Base-by-base conservation (phyloP, 2,329 filamentous ascomycete species). In the Colletotrichum cuscutae region DNA sequence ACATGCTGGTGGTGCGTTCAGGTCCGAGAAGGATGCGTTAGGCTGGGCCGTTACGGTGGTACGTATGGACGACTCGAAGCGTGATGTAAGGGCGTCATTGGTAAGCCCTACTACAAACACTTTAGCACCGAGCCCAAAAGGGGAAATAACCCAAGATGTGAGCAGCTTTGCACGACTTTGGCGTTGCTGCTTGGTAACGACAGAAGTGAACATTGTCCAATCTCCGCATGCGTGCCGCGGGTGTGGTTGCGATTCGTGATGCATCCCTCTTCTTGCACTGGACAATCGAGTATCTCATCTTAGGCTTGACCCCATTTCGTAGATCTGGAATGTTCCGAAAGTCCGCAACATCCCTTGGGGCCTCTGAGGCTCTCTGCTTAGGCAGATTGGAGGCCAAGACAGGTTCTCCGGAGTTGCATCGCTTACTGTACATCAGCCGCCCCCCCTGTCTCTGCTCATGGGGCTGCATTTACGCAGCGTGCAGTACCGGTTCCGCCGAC, bases 141-240 rank as follows among this genome's bases (percentile, higher is more conserved):
- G 54, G 28, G 42, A 13, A 53, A 53, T 46, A n/a, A 57, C 49
- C n/a, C 56, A 62, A 56, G 32, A 30, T 46, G 37, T 26, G 54
- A 32, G 56, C 15, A 64, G 15, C n/a, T 42, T 56, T 58, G 54
- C 24, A 59, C 42, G 30, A 70, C 24, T 56, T 60, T 53, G 58
- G 65, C 54, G 60, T 70, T 54, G 60, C 60, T 72, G 70, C 66
- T 72, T 72, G 70, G 66, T 72, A 65, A 72, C 70, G 32, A 37
- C 22, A 30, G 49, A 12, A 56, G 32, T 24, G 22, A 12, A 13
- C 22, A 8, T 54, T 35, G 35, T 28, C 56, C 61, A 65, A 72
- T 70, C 60, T 72, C 66, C 70, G 66, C 54, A 28, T 54, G 46
- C 66, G 66, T 72, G 66, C 65, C 54, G 60, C 19, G 35, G 54